Evolutionary conservation across 805 yeast genomes (phyloP).

Genomic region (Candida montana): DNA sequence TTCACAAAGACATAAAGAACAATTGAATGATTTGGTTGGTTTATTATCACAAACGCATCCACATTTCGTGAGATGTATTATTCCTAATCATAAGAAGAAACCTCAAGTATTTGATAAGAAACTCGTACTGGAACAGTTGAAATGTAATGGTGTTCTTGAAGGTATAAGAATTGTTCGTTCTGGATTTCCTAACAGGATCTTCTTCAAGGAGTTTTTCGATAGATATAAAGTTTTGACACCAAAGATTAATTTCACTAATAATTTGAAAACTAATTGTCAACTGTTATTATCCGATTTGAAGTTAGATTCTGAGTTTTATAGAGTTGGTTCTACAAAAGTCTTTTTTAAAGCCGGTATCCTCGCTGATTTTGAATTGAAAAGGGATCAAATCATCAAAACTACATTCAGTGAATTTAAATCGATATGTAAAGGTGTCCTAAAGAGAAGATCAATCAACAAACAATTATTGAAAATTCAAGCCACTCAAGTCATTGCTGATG

Average conservation of each 20-base stretch:
- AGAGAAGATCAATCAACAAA: constrained; percentile 42
- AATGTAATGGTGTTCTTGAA: constrained; percentile 97
- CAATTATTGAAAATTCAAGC: constrained; percentile 63
- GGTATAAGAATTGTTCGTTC: constrained; percentile 96
- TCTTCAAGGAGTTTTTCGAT: constrained; percentile 70
- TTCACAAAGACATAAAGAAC: constrained; percentile 85
- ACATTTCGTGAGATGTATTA: constrained; percentile 92
- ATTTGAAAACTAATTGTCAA: constrained; percentile 64
- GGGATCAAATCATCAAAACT: constrained; percentile 57
- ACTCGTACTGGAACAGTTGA: constrained; percentile 78
- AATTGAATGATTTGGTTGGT: constrained; percentile 61
- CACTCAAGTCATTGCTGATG: constrained; percentile 58
- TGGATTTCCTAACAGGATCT: constrained; percentile 91
- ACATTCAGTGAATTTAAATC: constrained; percentile 62
- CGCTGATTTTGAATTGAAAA: constrained; percentile 76
- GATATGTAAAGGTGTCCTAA: constrained; percentile 54
- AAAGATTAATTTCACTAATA: constrained; percentile 36
- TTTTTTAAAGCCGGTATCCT: constrained; percentile 95
- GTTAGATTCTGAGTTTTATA: constrained; percentile 73
- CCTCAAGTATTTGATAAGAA: constrained; percentile 68
- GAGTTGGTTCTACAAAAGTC: constrained; percentile 88
- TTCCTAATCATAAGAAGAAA: constrained; percentile 76
- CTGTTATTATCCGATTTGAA: constrained; percentile 57
- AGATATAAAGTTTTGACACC: constrained; percentile 69
- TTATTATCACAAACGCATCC: constrained; percentile 83